Base-by-base conservation (phyloP, 345 rosid species). In the Laguncularia racemosa region DNA sequence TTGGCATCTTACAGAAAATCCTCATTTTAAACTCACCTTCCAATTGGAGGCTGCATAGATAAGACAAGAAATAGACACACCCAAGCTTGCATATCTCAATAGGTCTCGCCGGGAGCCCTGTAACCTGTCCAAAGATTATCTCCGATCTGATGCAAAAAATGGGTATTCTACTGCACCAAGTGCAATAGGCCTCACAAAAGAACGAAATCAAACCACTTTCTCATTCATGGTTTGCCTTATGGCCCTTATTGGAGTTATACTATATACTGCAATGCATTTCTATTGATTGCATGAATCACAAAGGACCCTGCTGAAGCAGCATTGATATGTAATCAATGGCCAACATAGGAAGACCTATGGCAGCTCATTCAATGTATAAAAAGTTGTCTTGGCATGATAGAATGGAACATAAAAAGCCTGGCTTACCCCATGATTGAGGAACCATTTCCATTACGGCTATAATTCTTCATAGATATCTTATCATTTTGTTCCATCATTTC, bases 91-190 rank as follows among this genome's bases (percentile, higher is more conserved):
- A 16, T 84, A 89, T 78, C 91, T 84, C 70, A 92, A 28, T 65
- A 92, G 53, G 52, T 92, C 82, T 62, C 95, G 83, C 68, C 96
- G 81, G 67, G 93, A 81, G 72, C 84, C 91, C 91, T 83, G 93
- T 76, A 84, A 86, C 93, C 96, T 92, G 96, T 76, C 78, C 79
- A 84, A 58, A 76, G 77, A 81, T 89, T 78, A 80, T 76, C 77
- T 85, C 90, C 81, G 52, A 67, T 69, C 86, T 85, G 82, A 77
- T 69, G 78, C 70, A 70, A 63, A 74, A 76, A 49, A 55, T 57
- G 51, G 10, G 40, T 33, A 6, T 33, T 33, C 40, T 33, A 33
- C 40, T 33, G 40, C 1, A 33, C 40, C 40, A 33, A 33, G 40
- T 9, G 11, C 40, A 33, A 33, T 33, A 4, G 9, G 7, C 40